Percentiles rank a stretch among this genome's conserved stretches.
Conservation (phyloP, 2,329 filamentous ascomycete species). For the Fusarium bulbicola region DNA sequence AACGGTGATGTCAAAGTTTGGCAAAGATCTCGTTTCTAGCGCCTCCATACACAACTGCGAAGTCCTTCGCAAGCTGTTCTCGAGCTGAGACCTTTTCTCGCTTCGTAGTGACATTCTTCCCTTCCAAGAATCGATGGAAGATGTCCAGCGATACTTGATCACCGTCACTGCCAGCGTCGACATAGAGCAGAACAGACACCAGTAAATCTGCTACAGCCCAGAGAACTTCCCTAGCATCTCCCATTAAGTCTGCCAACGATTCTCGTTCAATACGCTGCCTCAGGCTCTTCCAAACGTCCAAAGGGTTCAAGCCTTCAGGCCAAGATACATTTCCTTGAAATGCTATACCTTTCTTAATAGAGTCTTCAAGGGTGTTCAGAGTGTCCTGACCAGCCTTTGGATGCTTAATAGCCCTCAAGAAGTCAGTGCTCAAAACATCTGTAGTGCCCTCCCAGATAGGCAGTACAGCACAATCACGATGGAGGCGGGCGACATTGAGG, state of each 20-base stretch:
- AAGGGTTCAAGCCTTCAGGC: slow-evolving; percentile 43
- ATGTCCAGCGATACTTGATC: slow-evolving; percentile 51
- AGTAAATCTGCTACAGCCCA: slow-evolving; percentile 56
- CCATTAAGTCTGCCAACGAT: slow-evolving; percentile 52
- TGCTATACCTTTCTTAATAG: slow-evolving; percentile 45
- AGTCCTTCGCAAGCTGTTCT: slow-evolving; percentile 46
- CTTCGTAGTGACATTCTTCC: slow-evolving; percentile 32
- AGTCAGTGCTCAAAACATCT: slow-evolving; percentile 70
- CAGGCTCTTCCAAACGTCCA: slow-evolving; percentile 52
- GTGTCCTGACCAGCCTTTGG: slow-evolving; percentile 48
- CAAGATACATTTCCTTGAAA: slow-evolving; percentile 39
- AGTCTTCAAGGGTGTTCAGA: slow-evolving; percentile 54
- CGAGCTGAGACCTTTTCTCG: slow-evolving; percentile 25
- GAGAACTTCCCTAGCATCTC: slow-evolving; percentile 56
- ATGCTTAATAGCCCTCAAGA: slow-evolving; percentile 59
- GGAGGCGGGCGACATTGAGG: slow-evolving; percentile 72
- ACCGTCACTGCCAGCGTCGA: slow-evolving; percentile 51
- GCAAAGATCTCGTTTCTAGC: slow-evolving; percentile 8
- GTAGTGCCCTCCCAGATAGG: slow-evolving; percentile 80
- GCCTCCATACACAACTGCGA: slow-evolving; percentile 50
- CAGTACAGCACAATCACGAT: slow-evolving; percentile 70
- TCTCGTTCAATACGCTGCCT: slow-evolving; percentile 49
- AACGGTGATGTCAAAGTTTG: slow-evolving; percentile 36
- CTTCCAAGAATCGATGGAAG: slow-evolving; percentile 51
- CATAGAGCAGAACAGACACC: slow-evolving; percentile 53